These are phyloP conservation scores for Amborella trichopoda DNA, from an alignment of 164 flowering plant genomes.

Conservation along the genomic window DNA sequence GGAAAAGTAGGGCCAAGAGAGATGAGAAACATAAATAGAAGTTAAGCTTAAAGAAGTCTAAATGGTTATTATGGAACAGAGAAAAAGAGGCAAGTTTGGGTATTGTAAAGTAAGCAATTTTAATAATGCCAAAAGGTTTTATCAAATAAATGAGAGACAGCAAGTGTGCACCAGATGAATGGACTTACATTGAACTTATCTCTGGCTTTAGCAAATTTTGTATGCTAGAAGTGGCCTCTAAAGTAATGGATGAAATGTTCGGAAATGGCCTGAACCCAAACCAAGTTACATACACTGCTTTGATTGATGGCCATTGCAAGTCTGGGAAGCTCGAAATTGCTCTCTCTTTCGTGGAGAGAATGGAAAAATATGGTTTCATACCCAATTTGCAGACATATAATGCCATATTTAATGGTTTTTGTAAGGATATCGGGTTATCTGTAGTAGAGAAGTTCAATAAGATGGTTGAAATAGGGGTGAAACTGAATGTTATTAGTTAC, in stretches of 20 bases:
- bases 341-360: slow-evolving; percentile 33
- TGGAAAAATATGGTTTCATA: slow-evolving; percentile 33
- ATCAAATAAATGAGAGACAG: slow-evolving; percentile 56
- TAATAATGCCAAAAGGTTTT: slow-evolving; percentile 48
- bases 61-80: no score
- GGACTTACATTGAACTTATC: slow-evolving; percentile 60
- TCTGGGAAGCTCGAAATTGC: slow-evolving; percentile 44
- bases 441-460: slow-evolving; percentile 31
- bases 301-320: slow-evolving; percentile 71
- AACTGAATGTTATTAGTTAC: slow-evolving; percentile 63
- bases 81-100: no score
- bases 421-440: slow-evolving; percentile 24
- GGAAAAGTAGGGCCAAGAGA: no score
- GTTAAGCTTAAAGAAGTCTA: no score
- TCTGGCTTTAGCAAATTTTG: slow-evolving; percentile 56
- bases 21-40: no score
- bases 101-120: slow-evolving; percentile 33
- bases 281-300: slow-evolving; percentile 35
- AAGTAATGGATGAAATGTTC: slow-evolving; percentile 36
- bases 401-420: slow-evolving; percentile 50
- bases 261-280: slow-evolving; percentile 42
- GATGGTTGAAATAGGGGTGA: slow-evolving; percentile 41
- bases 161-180: slow-evolving; percentile 59
- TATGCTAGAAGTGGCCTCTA: slow-evolving; percentile 32
- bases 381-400: slow-evolving; percentile 50